A percentile compares a stretch with the other conserved stretches of the same genome.
These are phyloP conservation scores for Puccinellia tenuiflora DNA, from an alignment of 176 grass and related monocot species.

Conservation along the genomic window DNA sequence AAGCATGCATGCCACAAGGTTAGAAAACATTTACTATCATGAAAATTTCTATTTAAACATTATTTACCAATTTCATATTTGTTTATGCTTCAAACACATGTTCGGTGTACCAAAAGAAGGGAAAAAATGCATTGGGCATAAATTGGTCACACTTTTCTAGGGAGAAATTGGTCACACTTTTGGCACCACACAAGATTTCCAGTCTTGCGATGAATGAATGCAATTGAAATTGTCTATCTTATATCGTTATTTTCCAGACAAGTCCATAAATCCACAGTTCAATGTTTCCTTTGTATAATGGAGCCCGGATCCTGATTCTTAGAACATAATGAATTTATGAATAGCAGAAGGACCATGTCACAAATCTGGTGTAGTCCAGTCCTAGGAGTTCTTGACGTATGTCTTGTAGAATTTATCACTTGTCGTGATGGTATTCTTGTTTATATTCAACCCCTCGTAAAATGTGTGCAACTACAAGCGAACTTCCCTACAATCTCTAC, in stretches of 20 bases:
- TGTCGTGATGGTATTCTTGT: no score
- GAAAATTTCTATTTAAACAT: background rate
- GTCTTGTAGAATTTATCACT: no score
- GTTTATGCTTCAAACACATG: background rate
- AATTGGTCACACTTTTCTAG: background rate
- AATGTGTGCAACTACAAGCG: no score
- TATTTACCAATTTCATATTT: background rate
- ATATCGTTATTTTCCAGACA: background rate
- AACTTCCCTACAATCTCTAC: no score
- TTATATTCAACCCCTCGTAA: no score
- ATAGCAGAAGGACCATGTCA: no score
- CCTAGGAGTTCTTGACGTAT: no score
- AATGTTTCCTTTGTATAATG: background rate
- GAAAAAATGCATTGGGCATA: background rate
- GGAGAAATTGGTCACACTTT: no score
- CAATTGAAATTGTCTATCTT: background rate
- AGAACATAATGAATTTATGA: no score
- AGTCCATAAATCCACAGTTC: background rate
- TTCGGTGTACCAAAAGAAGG: background rate
- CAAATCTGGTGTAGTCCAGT: no score
- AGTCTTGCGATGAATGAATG: no score
- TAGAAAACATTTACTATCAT: background rate
- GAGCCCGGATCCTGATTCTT: no score
- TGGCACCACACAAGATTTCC: background rate
- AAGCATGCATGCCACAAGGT: background rate